Base-by-base conservation (phyloP, 106 monocot genomes). In the Platanthera guangdongensis region DNA sequence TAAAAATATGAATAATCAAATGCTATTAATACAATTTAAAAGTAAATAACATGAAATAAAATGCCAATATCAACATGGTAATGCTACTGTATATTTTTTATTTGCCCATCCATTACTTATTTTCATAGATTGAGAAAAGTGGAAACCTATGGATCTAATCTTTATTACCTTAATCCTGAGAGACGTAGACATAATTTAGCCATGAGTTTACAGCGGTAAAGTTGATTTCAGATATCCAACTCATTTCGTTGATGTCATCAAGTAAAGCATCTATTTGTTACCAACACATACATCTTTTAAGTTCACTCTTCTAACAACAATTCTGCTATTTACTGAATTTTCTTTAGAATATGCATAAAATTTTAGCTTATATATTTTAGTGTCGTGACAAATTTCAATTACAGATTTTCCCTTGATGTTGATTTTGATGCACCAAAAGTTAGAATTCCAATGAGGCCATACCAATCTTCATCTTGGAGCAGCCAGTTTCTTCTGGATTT, bases 371-470 rank as follows among this genome's bases (percentile, higher is more conserved):
- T 16, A 25, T 51, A 22, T 8, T 50, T 6, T 72, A 7, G 51
- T 11, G 22, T 72, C 50, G 57, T 74, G 21, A 71, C 46, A 52
- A 48, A 51, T 48, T 79, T 71, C 57, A 52, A 52, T 67, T 76
- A 6, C 86, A 97, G 97, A 75, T 97, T 97, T 89, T 79, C 87
- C 47, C 91, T 97, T 83, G 97, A 97, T 79, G 88, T 97, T 78
- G 97, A 97, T 82, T 84, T 97, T 78, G 97, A 97, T 89, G 97
- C 93, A 71, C 97, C 97, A 73, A 97, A 93, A 87, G 87, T 94
- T 47, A 89, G 84, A 80, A 71, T 97, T 76, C 97, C 97, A 30
- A 79, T 97, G 73, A 86, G 57, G 9, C 21, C 73, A 25, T 51
- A 67, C 82, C 45, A 69, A 51, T 78, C 76, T 80, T 57, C 68